Evolutionary conservation across 2,329 filamentous ascomycete species (phyloP), one percentile per base, ranked within the genome.

Genomic region (Venturia effusa): DNA sequence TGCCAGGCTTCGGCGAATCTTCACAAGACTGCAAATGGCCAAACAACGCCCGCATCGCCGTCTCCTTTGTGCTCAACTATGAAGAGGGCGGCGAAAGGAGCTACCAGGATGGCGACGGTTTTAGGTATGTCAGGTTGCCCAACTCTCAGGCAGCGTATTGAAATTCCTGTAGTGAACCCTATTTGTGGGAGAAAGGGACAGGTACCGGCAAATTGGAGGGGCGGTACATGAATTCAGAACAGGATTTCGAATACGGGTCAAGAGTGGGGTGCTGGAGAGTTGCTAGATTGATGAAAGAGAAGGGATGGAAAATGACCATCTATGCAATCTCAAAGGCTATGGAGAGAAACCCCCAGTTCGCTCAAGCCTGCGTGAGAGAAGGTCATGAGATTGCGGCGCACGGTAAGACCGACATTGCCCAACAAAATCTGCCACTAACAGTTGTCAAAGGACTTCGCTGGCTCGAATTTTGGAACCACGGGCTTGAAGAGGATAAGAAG

Each of bases 241-340:
- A 73, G 34, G 80, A 82, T 66, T 83, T 79, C 66, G 80, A 83
- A 64, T 83, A 83, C 67, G 79, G 80, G 40, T 75, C 75, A 27
- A 75, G 80, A 2, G 75, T 75, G 0, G 80, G 80, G 3, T 78
- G 78, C 69, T 82, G 80, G 80, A 72, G 80, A 3, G 70, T 81
- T 1, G 79, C 81, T 68, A 72, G 76, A 22, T 69, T 81, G 63
- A 81, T 82, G 72, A 78, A 79, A 66, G 73, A 77, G 57, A 70
- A 79, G 66, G 72, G 74, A 45, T 80, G 80, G 75, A 76, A 76
- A 65, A 77, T 77, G 67, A 80, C 78, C 0, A 69, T 79, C 15
- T 81, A 82, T 66, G 80, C 78, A 11, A 80, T 82, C 1, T 80
- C 75, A 1, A 73, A 77, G 51, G 80, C 79, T 0, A 70, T 78